Base-by-base conservation (phyloP, 2,329 filamentous ascomycete genomes). In the Sphaerulina musiva region DNA sequence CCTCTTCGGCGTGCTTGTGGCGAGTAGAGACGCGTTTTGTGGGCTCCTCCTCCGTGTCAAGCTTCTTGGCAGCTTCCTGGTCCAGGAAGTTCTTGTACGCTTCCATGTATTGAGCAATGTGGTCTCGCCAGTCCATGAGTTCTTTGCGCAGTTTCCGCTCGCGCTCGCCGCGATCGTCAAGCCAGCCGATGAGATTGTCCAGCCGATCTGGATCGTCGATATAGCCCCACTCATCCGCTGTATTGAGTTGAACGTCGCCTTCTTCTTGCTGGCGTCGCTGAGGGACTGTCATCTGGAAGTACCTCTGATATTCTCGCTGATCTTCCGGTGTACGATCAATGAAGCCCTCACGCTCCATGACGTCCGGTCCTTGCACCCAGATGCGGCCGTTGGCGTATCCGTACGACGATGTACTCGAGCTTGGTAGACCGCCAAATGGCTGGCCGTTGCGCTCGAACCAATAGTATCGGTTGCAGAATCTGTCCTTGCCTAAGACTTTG, bases 391-490 rank as follows among this genome's bases (percentile, higher is more conserved):
- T 98, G 40, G 92, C 91, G 68, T 97, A 98, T 7, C 82, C 85
- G 20, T 92, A 90, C 44, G 84, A 78, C 1, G 89, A 87, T 1
- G 92, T 97, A 12, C 91, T 96, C 70, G 89, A 95, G 60, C 81
- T 82, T 0, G 91, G 91, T 52, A 96, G 78, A 4, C 93, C 93
- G 32, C 80, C 89, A 66, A 92, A 95, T 0, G 93, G 93, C 91
- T 97, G 97, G 23, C 91, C 93, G 66, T 97, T 98, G 59, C 92
- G 86, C 73, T 98, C 93, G 70, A 97, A 96, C 92, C 93, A 98
- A 77, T 95, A 97, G 72, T 97, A 98, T 51, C 92, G 83, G 72
- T 98, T 97, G 84, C 92, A 95, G 77, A 95, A 98, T 43, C 93
- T 84, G 72, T 98, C 93, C 69, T 93, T 92, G 56, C 93, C 93